phyloP scores from a whole-genome alignment of 1,284 basidiomycete genomes.

The Trametes polyzona region DNA sequence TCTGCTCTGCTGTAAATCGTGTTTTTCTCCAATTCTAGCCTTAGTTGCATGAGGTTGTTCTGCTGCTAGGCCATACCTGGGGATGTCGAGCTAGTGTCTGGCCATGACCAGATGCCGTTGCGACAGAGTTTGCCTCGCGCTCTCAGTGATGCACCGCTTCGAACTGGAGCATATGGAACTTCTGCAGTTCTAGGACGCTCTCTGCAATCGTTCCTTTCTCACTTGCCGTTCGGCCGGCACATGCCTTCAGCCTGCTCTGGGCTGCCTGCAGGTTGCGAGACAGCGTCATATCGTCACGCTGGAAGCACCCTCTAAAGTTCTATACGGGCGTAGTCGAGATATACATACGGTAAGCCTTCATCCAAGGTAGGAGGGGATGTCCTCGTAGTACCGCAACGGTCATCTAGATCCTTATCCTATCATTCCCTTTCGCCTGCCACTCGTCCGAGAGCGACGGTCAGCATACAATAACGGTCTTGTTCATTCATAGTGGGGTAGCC shows the following conservation, averaged over 20 bases:
- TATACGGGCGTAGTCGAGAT: no score
- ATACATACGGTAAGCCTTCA: no score
- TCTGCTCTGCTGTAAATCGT: background rate
- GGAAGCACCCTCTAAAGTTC: no score
- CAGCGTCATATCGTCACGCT: background rate
- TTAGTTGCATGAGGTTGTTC: background rate
- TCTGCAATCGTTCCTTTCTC: background rate
- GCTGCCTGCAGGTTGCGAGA: background rate
- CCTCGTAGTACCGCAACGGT: no score
- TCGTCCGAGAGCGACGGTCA: no score
- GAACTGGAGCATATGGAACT: background rate
- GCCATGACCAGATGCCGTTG: background rate
- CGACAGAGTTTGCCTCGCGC: background rate
- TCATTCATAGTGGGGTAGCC: no score
- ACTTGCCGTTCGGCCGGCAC: background rate
- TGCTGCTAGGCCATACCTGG: background rate
- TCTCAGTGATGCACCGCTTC: background rate
- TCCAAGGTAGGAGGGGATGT: no score
- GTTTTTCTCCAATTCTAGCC: background rate
- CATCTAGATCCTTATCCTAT: no score
- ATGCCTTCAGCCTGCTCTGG: background rate
- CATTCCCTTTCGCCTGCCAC: no score
- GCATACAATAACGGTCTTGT: no score
- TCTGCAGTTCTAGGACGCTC: background rate
- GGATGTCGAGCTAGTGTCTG: slow-evolving; percentile 4